phyloP scores from a whole-genome alignment of 2,329 filamentous ascomycete genomes.

The Penicillium brasilianum region DNA sequence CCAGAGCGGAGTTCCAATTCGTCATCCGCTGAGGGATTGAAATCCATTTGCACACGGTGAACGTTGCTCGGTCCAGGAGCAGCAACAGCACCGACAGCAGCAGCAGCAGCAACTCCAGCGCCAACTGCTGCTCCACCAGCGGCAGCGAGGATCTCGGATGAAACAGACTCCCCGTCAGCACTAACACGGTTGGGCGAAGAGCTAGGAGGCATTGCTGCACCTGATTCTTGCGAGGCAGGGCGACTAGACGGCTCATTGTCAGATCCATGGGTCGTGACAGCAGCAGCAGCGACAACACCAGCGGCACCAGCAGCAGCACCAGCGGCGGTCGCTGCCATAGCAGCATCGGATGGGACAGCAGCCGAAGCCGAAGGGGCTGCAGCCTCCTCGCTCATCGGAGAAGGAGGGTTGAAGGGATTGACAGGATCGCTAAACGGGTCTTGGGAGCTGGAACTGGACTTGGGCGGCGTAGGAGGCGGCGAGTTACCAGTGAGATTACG shows the following conservation, averaged over 20 bases:
- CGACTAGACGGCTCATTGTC: slow-evolving; percentile 29
- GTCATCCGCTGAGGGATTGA: slow-evolving; percentile 88
- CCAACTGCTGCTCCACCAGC: slow-evolving; percentile 13
- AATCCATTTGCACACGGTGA: slow-evolving; percentile 92
- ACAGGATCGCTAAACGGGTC: slow-evolving; percentile 59
- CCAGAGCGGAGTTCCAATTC: slow-evolving; percentile 83
- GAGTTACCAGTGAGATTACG: slow-evolving; percentile 43
- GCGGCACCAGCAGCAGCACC: slow-evolving; percentile 49
- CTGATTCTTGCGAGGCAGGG: slow-evolving; percentile 29
- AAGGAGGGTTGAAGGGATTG: slow-evolving; percentile 72
- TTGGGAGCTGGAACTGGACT: slow-evolving; percentile 47
- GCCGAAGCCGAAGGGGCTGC: slow-evolving; percentile 30
- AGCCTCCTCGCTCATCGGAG: slow-evolving; percentile 11
- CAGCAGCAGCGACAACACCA: slow-evolving; percentile 48
- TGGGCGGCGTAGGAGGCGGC: slow-evolving; percentile 44
- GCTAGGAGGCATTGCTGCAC: slow-evolving; percentile 29
- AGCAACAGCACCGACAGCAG: slow-evolving; percentile 24
- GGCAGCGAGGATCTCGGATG: slow-evolving; percentile 22
- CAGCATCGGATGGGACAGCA: slow-evolving; percentile 38
- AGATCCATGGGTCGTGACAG: slow-evolving; percentile 36
- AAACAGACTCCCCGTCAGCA: slow-evolving; percentile 29
- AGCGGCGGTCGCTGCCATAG: slow-evolving; percentile 42
- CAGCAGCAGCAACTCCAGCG: slow-evolving; percentile 16
- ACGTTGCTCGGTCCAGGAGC: slow-evolving; percentile 66
- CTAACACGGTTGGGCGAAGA: slow-evolving; percentile 33